Evolutionary conservation across 179 eudicot genomes (phyloP).

Genomic region (Silene noctiflora): DNA sequence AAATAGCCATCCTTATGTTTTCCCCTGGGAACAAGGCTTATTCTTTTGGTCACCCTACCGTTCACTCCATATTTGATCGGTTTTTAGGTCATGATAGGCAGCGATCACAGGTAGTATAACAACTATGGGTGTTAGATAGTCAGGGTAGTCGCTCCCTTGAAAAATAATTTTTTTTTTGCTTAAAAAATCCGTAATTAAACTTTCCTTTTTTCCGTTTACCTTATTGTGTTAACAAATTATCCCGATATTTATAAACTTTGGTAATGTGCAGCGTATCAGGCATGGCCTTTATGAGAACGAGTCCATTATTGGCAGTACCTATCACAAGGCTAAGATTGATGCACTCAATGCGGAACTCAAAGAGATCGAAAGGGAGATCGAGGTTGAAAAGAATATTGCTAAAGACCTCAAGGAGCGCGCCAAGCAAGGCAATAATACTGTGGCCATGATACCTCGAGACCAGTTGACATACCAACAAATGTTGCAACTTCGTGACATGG

Average conservation of each 20-base stretch:
- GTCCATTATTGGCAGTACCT: neutral
- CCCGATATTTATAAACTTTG: neutral
- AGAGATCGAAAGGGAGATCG: neutral
- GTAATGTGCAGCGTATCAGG: neutral
- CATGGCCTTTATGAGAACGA: neutral
- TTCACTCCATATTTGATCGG: neutral
- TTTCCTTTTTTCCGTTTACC: too few relatives aligned
- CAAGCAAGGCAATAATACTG: neutral
- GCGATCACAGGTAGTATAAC: too few relatives aligned
- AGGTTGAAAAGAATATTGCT: conserved; percentile 7
- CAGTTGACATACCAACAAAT: neutral
- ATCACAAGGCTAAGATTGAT: neutral
- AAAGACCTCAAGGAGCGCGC: neutral
- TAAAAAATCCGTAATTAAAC: too few relatives aligned
- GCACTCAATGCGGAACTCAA: neutral
- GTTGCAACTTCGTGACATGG: neutral
- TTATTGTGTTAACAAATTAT: too few relatives aligned
- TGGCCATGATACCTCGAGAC: neutral
- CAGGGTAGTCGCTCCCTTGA: too few relatives aligned
- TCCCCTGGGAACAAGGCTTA: conserved; percentile 18
- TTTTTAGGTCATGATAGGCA: neutral
- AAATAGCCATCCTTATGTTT: conserved; percentile 5
- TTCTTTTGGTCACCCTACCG: conserved; percentile 19
- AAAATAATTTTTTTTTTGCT: too few relatives aligned
- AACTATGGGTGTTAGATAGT: too few relatives aligned